phyloP scores from a whole-genome alignment of 306 rosid genomes.

The Lathyrus sativus region DNA sequence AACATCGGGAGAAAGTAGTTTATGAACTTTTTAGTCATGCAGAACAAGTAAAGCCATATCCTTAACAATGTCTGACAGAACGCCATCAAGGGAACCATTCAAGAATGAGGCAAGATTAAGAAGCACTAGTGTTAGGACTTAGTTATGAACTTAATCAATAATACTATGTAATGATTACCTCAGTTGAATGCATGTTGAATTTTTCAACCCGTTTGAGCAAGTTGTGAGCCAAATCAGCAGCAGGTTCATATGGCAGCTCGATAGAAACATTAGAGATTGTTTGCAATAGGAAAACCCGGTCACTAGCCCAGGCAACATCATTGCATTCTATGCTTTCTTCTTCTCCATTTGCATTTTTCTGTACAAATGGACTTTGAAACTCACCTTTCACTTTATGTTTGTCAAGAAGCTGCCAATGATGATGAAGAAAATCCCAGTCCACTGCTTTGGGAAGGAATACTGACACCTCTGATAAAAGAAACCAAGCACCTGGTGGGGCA shows the following conservation, averaged over 20 bases:
- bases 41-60: conserved; percentile 4
- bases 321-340: conserved; percentile 58
- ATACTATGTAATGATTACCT: conserved; percentile 56
- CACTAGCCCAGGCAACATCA: conserved; percentile 83
- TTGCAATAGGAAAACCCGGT: conserved; percentile 88
- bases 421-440: conserved; percentile 90
- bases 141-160: conserved; percentile 1
- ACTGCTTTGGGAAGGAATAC: conserved; percentile 74
- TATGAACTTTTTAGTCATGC: conserved; percentile 28
- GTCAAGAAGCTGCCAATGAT: conserved; percentile 95
- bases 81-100: conserved; percentile 3
- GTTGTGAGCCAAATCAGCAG: conserved; percentile 79
- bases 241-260: conserved; percentile 77
- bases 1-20: conserved; percentile 19
- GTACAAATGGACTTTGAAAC: conserved; percentile 47
- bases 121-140: conserved; percentile 11
- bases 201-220: conserved; percentile 69
- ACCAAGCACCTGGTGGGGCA: conserved; percentile 95
- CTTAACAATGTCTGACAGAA: conserved; percentile 28
- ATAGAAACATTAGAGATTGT: conserved; percentile 87
- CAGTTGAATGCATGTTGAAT: conserved; percentile 89
- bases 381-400: conserved; percentile 54
- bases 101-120: conserved; percentile 27
- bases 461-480: conserved; percentile 91
- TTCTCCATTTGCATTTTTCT: conserved; percentile 44